Evolutionary conservation across 768 basidiomycete genomes (phyloP).

Genomic region (Thelephora aurantiotincta): DNA sequence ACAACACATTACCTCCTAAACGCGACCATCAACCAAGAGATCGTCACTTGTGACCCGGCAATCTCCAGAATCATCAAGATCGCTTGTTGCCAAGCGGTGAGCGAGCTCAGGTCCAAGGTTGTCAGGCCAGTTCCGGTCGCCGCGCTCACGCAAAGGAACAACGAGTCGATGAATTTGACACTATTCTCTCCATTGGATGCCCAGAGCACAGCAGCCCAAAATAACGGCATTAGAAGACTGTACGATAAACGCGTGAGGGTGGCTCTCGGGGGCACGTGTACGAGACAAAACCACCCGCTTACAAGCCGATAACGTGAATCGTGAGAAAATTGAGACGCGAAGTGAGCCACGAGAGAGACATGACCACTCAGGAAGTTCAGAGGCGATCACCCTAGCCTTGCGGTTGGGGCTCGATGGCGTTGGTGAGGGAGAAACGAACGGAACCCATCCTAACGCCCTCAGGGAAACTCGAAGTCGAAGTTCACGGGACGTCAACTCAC

Average conservation of each 20-base stretch:
- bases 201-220: conserved; percentile 29
- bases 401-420: too few species aligned
- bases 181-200: conserved; percentile 23
- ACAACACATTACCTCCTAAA: conserved; percentile 19
- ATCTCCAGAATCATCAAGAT: conserved; percentile 41
- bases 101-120: conserved; percentile 33
- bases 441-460: too few species aligned
- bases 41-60: conserved; percentile 20
- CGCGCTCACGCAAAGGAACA: conserved; percentile 24
- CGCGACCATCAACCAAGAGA: conserved; percentile 26
- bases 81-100: conserved; percentile 36
- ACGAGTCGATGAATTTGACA: conserved; percentile 21
- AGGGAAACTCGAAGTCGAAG: too few species aligned
- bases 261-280: too few species aligned
- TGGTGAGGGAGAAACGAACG: too few species aligned
- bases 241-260: background rate
- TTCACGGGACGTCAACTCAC: too few species aligned
- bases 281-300: too few species aligned
- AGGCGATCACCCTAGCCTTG: too few species aligned
- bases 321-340: too few species aligned
- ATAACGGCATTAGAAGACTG: conserved; percentile 22
- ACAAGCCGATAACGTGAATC: too few species aligned
- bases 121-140: conserved; percentile 20
- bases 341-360: too few species aligned
- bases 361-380: too few species aligned